Conservation (phyloP, 2,329 filamentous ascomycete genomes). For the Arthrinium phaeospermum region DNA sequence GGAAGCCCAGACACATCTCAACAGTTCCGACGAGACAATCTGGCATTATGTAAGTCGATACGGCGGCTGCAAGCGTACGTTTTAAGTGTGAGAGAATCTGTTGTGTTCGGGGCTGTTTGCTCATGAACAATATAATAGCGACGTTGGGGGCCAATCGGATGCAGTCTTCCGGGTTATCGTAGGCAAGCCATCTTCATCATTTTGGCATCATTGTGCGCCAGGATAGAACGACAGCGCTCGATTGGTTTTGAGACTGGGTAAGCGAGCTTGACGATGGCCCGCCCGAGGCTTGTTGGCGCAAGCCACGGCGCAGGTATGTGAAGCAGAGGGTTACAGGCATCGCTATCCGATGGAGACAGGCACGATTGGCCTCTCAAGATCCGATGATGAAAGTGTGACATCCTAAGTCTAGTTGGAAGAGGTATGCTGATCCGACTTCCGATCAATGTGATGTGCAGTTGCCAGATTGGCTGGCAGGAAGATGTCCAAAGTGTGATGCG, state of each 20-base stretch:
- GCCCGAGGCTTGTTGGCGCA: background rate
- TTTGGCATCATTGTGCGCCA: background rate
- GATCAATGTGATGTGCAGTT: background rate
- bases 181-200: background rate
- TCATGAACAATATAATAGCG: background rate
- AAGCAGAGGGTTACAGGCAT: background rate
- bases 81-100: background rate
- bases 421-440: background rate
- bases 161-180: background rate
- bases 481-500: background rate
- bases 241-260: background rate
- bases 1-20: background rate
- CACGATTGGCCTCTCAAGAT: background rate
- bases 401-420: background rate
- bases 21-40: background rate
- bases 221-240: no score
- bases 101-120: background rate
- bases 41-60: constrained; percentile 6
- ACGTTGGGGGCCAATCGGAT: background rate
- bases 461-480: background rate
- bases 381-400: background rate
- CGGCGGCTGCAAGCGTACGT: background rate
- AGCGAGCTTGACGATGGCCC: background rate
- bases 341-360: background rate
- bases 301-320: background rate